Conservation (phyloP, 805 yeast species). For the Teunomyces atbi region DNA sequence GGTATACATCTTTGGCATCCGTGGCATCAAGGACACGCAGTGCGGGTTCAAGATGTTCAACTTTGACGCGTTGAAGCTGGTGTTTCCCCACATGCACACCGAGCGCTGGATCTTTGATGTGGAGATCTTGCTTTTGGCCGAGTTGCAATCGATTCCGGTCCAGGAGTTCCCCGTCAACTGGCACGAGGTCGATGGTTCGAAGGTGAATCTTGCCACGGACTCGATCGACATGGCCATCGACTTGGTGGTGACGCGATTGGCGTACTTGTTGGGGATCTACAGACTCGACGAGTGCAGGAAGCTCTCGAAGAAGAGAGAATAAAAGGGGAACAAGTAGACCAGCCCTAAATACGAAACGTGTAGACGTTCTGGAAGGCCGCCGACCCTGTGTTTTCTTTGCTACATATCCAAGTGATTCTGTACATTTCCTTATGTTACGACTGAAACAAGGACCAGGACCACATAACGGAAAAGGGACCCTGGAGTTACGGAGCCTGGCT, state of each 20-base stretch:
- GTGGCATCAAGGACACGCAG: conserved; percentile 88
- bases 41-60: conserved; percentile 96
- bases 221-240: conserved; percentile 92
- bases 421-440: too few species aligned
- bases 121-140: conserved; percentile 80
- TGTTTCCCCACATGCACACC: conserved; percentile 90
- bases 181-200: conserved; percentile 97
- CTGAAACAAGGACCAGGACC: too few species aligned
- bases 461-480: too few species aligned
- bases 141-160: conserved; percentile 63
- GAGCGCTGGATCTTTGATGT: conserved; percentile 99
- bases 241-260: conserved; percentile 83
- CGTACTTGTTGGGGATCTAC: conserved; percentile 83
- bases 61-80: conserved; percentile 55
- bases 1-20: conserved; percentile 84
- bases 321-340: neutral
- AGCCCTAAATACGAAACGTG: neutral
- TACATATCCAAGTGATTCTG: too few species aligned
- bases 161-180: conserved; percentile 85
- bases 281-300: conserved; percentile 24
- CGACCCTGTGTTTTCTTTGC: too few species aligned
- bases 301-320: conserved; percentile 9
- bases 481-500: too few species aligned
- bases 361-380: too few species aligned
- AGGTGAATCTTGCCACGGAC: conserved; percentile 88